Evolutionary conservation across 2,329 filamentous ascomycete species (phyloP).

Genomic region (Pseudogymnoascus sp.): DNA sequence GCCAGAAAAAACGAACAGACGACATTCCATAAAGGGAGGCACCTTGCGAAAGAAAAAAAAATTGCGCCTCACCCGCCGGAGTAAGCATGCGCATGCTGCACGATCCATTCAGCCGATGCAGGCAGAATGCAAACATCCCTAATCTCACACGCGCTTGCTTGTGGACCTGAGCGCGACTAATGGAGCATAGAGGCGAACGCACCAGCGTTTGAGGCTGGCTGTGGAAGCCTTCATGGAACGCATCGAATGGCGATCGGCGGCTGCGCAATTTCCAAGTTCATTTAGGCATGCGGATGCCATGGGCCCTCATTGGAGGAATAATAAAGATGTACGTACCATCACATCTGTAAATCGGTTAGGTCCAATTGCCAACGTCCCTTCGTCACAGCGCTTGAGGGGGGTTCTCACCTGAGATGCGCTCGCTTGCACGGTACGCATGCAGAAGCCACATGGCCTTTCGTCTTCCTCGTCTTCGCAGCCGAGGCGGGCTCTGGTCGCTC

Average conservation of each 20-base stretch:
- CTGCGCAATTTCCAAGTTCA: slow-evolving; percentile 2
- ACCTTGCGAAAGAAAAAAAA: background rate
- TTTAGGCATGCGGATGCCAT: background rate
- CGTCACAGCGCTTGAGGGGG: background rate
- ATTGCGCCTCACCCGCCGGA: background rate
- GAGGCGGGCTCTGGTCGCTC: slow-evolving; percentile 23
- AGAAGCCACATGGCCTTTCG: slow-evolving; percentile 75
- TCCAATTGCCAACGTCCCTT: background rate
- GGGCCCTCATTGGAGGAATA: slow-evolving; percentile 7
- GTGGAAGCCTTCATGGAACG: background rate
- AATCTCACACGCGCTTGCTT: slow-evolving; percentile 5
- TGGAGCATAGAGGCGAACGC: background rate
- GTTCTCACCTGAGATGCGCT: slow-evolving; percentile 60
- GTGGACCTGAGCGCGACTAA: slow-evolving; percentile 1
- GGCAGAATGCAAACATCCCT: background rate
- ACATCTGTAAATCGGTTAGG: slow-evolving; percentile 42
- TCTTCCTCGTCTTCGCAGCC: slow-evolving; percentile 52
- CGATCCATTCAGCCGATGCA: background rate
- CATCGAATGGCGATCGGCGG: background rate
- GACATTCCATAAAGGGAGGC: background rate
- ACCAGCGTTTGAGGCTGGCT: slow-evolving; percentile 1
- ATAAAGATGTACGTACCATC: slow-evolving; percentile 48
- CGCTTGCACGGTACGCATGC: slow-evolving; percentile 81
- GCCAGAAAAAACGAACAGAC: background rate
- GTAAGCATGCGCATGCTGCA: background rate